Conservation (phyloP, 2,329 filamentous ascomycete genomes). For the Aspergillus flavus region DNA sequence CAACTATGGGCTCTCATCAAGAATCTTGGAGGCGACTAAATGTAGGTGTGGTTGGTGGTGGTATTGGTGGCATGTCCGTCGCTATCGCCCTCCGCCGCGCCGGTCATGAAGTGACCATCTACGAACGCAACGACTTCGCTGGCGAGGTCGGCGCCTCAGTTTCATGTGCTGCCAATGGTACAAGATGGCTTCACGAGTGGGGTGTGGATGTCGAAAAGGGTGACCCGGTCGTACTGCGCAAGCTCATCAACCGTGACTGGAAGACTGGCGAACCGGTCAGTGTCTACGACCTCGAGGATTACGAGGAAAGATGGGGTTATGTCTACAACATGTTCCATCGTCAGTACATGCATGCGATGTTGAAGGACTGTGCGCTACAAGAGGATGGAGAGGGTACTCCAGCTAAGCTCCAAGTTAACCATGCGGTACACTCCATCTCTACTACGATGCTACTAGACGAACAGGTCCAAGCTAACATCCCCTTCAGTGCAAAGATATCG, state of each 20-base stretch:
- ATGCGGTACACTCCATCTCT: conserved; percentile 41
- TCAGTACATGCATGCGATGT: conserved; percentile 69
- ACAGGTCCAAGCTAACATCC: not conserved
- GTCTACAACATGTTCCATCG: conserved; percentile 72
- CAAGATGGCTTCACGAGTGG: conserved; percentile 71
- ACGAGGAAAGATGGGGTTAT: conserved; percentile 66
- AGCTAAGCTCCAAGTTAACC: conserved; percentile 59
- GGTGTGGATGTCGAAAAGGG: conserved; percentile 65
- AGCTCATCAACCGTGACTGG: conserved; percentile 72
- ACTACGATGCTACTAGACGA: not conserved
- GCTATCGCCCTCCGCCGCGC: conserved; percentile 56
- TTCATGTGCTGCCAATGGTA: conserved; percentile 70
- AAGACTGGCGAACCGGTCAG: conserved; percentile 67
- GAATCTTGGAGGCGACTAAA: conserved; percentile 49
- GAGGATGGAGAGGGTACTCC: conserved; percentile 57
- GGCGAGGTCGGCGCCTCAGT: conserved; percentile 70
- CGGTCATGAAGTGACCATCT: conserved; percentile 63
- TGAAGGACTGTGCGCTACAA: conserved; percentile 61
- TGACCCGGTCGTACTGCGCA: conserved; percentile 65
- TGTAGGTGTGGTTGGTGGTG: conserved; percentile 54
- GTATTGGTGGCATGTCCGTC: conserved; percentile 56
- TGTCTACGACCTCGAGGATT: conserved; percentile 66
- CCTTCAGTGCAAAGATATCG: conserved; percentile 51
- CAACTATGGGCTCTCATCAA: conserved; percentile 17
- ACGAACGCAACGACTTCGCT: conserved; percentile 67